phyloP scores from a whole-genome alignment of 306 rosid genomes.

The Bauhinia variegata region DNA sequence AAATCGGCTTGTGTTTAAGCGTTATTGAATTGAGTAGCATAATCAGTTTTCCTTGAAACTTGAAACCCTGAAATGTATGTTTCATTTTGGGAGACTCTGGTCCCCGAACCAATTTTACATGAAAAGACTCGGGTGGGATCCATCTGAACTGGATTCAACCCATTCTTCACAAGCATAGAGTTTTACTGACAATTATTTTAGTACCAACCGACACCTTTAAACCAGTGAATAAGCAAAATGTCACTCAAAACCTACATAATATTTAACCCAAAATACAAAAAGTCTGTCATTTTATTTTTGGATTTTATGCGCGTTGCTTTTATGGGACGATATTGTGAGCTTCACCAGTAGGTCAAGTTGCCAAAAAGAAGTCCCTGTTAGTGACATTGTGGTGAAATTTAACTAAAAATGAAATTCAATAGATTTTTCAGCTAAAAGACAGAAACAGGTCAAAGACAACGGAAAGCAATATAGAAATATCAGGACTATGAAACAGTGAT shows the following conservation, averaged over 20 bases:
- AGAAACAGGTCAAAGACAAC: conserved; percentile 22
- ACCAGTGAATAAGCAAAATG: conserved; percentile 23
- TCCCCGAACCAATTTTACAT: conserved; percentile 20
- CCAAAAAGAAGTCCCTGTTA: too few species aligned
- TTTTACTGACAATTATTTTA: conserved; percentile 3
- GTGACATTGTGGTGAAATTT: conserved; percentile 31
- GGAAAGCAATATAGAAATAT: conserved; percentile 21
- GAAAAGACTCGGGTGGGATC: conserved; percentile 36
- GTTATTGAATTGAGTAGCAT: not conserved
- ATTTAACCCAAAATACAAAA: too few species aligned
- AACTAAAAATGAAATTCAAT: conserved; percentile 23
- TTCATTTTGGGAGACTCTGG: conserved; percentile 14
- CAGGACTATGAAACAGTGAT: conserved; percentile 31
- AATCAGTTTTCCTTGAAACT: not conserved
- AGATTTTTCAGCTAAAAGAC: not conserved
- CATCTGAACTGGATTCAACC: conserved; percentile 36
- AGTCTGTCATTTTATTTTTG: too few species aligned
- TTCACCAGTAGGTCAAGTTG: too few species aligned
- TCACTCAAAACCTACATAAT: not conserved
- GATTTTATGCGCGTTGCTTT: too few species aligned
- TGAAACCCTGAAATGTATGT: not conserved
- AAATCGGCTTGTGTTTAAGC: too few species aligned
- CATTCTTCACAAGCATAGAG: not conserved
- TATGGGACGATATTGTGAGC: too few species aligned
- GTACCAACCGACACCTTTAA: conserved; percentile 37